A percentile compares a stretch with the other conserved stretches of the same genome.
These are phyloP conservation scores for Ilex asprella DNA, from an alignment of 257 asterid genomes.

Conservation along the genomic window DNA sequence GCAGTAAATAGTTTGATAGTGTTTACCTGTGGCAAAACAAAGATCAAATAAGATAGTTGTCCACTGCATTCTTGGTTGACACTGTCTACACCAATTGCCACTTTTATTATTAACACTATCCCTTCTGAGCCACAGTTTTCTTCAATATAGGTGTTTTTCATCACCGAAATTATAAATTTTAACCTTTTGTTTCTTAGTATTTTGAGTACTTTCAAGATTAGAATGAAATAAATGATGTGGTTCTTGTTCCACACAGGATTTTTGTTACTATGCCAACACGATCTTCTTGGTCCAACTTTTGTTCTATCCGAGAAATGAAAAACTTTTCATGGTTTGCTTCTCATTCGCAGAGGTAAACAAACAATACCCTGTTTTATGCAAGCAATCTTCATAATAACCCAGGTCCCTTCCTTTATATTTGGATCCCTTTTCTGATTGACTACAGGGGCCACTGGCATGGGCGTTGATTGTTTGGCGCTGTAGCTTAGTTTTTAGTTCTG, in stretches of 20 bases:
- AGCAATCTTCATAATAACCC: constrained; percentile 1
- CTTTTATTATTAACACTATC: too few species aligned
- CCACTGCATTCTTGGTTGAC: too few species aligned
- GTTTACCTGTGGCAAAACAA: too few species aligned
- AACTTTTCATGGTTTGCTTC: constrained; percentile 97
- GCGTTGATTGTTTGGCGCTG: constrained; percentile 94
- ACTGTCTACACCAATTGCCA: neutral
- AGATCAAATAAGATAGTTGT: too few species aligned
- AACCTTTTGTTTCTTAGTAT: neutral
- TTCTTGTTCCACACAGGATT: constrained; percentile 54
- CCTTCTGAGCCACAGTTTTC: neutral
- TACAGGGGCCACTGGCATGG: constrained; percentile 99
- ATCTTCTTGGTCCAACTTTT: constrained; percentile 73
- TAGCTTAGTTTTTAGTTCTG: constrained; percentile 92
- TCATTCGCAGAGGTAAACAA: constrained; percentile 88
- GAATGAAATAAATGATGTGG: neutral
- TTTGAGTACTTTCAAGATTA: neutral
- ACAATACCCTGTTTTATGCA: neutral
- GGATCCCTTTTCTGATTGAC: constrained; percentile 8
- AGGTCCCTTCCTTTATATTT: neutral
- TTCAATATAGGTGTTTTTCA: neutral
- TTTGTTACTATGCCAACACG: constrained; percentile 95
- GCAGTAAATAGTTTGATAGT: too few species aligned
- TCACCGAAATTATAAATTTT: too few species aligned
- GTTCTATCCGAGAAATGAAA: constrained; percentile 76